phyloP scores from a whole-genome alignment of 768 basidiomycete species.

The Omphalotus guepiniiformis region DNA sequence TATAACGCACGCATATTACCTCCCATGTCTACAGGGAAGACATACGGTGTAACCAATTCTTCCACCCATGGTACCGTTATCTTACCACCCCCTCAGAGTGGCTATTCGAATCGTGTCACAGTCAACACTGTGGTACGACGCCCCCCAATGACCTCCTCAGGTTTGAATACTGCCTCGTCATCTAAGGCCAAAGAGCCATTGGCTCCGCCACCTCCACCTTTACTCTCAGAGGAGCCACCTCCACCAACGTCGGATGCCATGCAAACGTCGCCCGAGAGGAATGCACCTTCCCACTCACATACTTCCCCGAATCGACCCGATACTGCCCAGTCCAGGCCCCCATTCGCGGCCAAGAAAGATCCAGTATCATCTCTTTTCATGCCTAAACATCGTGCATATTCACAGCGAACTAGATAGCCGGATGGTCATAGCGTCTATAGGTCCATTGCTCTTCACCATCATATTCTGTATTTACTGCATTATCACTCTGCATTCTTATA shows the following conservation, averaged over 20 bases:
- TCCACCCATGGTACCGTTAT: constrained; percentile 27
- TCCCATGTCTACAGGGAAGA: constrained; percentile 47
- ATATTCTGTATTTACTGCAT: no score
- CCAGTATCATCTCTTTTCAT: constrained; percentile 64
- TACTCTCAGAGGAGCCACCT: not conserved
- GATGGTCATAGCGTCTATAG: no score
- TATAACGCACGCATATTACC: constrained; percentile 50
- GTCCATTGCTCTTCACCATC: no score
- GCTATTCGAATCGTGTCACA: constrained; percentile 38
- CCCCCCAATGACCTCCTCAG: constrained; percentile 16
- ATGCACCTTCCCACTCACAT: no score
- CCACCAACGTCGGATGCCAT: no score
- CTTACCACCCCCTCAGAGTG: constrained; percentile 30
- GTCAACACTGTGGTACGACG: constrained; percentile 46
- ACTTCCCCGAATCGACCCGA: constrained; percentile 19
- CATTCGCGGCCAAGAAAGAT: constrained; percentile 50
- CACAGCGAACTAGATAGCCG: constrained; percentile 42
- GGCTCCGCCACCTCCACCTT: not conserved
- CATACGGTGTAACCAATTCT: constrained; percentile 36
- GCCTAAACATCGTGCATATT: constrained; percentile 67
- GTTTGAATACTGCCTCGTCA: constrained; percentile 11
- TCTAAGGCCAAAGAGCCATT: constrained; percentile 10
- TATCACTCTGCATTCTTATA: no score
- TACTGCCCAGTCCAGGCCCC: constrained; percentile 31
- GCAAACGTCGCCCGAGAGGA: constrained; percentile 7